phyloP scores from a whole-genome alignment of 208 protist species.

The Leishmania amazonensis region DNA sequence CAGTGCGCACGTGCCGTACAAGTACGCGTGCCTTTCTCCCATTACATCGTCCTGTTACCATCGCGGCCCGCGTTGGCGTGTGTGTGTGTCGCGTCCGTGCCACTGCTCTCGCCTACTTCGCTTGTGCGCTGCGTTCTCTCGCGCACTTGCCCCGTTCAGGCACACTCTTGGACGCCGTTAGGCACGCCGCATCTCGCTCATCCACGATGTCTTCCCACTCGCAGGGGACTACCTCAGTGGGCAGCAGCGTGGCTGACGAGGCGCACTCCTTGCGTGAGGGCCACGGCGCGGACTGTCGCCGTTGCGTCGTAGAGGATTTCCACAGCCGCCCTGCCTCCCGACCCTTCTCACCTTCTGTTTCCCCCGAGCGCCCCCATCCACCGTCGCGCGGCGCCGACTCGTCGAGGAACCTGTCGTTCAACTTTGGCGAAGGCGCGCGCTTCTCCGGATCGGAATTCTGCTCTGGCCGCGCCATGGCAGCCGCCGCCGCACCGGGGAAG shows the following conservation, averaged over 20 bases:
- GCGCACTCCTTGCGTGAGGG: background rate
- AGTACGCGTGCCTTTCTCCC: background rate
- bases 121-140: background rate
- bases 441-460: background rate
- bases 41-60: background rate
- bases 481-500: background rate
- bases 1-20: background rate
- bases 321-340: conserved; percentile 9
- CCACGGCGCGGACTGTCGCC: background rate
- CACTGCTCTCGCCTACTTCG: no score
- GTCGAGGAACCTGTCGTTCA: background rate
- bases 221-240: background rate
- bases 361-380: conserved; percentile 1
- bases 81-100: background rate
- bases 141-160: background rate
- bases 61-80: background rate
- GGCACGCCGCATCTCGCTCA: no score
- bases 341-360: conserved; percentile 1
- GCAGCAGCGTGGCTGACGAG: background rate
- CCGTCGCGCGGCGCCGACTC: background rate
- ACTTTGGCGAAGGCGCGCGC: conserved; percentile 1
- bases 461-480: background rate
- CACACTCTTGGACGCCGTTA: background rate
- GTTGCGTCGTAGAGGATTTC: conserved; percentile 17
- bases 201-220: background rate